Base-by-base conservation (phyloP, 768 basidiomycete genomes). In the Boletus tomentosulus region DNA sequence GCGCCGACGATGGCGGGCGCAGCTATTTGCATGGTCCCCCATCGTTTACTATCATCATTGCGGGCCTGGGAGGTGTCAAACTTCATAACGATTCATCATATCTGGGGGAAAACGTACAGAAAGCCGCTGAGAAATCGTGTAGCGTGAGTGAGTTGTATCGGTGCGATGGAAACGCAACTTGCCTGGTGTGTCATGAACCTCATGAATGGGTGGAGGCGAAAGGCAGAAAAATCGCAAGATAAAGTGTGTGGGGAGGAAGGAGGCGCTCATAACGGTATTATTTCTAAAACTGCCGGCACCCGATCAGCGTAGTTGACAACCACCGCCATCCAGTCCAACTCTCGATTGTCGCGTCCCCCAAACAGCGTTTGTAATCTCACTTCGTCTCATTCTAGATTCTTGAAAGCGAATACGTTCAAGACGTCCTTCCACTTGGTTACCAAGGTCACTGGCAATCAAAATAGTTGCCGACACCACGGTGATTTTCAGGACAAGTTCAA, bases 1-100 rank as follows among this genome's bases (percentile, higher is more conserved):
- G 63, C 60, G 28, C 70, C 74, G 10, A 73, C 68, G 39, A 74
- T 63, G 50, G 65, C 61, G 7, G 75, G 74, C 0, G 63, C 41
- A 10, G 64, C 67, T 45, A 75, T 72, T 47, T 76, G 74, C 8
- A 68, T 34, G 13, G 69, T 6, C 13, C 47, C 47, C 71, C 71
- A 73, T 15, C 28, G 10, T 33, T 11, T 34, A 24, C 16, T 46
- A 12, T 24, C 22, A 24, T 51, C 56, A 22, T 55, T 47, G 27
- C 64, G 62, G 48, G 56, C 51, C 67, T 71, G 46, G 25, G 25
- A 39, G 1, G 9, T 27, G 13, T 49, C 16, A 46, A 44, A 42
- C 6, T 52, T 13, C 34, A 38, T 12, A 25, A 13, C 31, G 30
- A 10, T 12, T 37, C 31, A 13, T 28, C 16, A 25, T 35, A 5